Base-by-base conservation (phyloP, 306 rosid species). In the Medicago lupulina region DNA sequence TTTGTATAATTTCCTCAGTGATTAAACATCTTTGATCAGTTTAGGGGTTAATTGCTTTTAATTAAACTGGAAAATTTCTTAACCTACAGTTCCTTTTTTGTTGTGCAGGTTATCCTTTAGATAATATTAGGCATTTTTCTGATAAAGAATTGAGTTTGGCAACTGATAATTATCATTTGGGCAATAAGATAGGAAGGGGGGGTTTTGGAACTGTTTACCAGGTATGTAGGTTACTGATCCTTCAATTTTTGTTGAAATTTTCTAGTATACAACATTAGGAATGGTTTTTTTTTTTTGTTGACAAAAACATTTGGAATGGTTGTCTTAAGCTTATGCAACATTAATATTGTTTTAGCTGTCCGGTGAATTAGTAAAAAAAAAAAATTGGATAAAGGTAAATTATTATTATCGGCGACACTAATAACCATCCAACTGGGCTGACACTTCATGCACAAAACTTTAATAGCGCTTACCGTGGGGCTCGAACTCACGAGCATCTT, bases 161-260 rank as follows among this genome's bases (percentile, higher is more conserved):
- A 25, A 90, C 99, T 3, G 85, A 84, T 83, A 78, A 88, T 81
- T 96, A 90, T 78, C 84, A 90, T 80, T 43, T 76, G 17, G 85
- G 85, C 59, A 86, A 87, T 70, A 92, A 86, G 90, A 78, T 96
- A 46, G 99, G 99, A 79, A 83, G 88, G 15, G 99, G 99, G 64
- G 98, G 99, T 41, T 96, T 92, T 81, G 99, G 99, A 71, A 86
- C 88, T 16, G 99, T 96, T 80, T 92, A 86, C 78, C 81, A 88
- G 99, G 99, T 96, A 90, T 68, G 71, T 39, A 39, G 44, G 40
- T 66, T 55, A 36, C 67, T 43, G 12, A 59, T 43, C 16, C 67
- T 58, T 51, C 8, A 59, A 25, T 5, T 59, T 62, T 34, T n/a
- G 6, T 4, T 58, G 38, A 46, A 34, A 7, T 34, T 34, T 46